phyloP scores from a whole-genome alignment of 116 monocot species.

The Iris pallida region DNA sequence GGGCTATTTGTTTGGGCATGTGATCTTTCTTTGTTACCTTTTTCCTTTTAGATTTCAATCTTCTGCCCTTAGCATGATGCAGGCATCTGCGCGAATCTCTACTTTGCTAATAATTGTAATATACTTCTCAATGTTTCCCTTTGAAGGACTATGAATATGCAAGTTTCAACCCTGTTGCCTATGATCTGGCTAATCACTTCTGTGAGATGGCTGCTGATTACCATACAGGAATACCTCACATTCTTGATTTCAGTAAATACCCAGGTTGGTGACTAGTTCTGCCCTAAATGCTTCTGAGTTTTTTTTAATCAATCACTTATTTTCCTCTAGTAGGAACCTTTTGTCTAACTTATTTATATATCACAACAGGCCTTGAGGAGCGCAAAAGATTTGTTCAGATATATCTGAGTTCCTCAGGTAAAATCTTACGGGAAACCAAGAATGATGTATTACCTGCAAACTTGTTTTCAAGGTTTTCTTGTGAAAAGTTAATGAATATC shows the following conservation, averaged over 20 bases:
- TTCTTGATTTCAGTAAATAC: conserved; percentile 35
- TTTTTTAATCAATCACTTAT: not conserved
- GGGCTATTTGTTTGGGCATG: too few species aligned
- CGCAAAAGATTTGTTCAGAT: conserved; percentile 27
- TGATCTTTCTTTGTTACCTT: too few species aligned
- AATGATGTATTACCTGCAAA: too few species aligned
- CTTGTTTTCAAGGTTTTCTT: too few species aligned
- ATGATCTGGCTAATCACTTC: conserved; percentile 47
- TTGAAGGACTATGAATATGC: conserved; percentile 44
- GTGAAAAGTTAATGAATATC: too few species aligned
- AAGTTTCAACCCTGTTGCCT: conserved; percentile 36
- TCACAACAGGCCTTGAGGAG: conserved; percentile 23
- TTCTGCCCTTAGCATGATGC: too few species aligned
- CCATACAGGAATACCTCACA: conserved; percentile 32
- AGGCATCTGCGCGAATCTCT: too few species aligned
- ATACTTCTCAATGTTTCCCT: not conserved
- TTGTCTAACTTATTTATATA: not conserved
- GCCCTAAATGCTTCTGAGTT: not conserved
- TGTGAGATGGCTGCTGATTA: conserved; percentile 52
- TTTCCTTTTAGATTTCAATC: too few species aligned
- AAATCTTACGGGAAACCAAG: not conserved
- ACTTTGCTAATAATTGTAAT: too few species aligned
- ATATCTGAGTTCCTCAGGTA: conserved; percentile 37
- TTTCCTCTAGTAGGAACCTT: not conserved
- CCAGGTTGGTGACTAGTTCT: conserved; percentile 23